Evolutionary conservation across 306 rosid genomes (phyloP), one percentile per base, ranked within the genome.

Genomic region (Cucumis sativus): DNA sequence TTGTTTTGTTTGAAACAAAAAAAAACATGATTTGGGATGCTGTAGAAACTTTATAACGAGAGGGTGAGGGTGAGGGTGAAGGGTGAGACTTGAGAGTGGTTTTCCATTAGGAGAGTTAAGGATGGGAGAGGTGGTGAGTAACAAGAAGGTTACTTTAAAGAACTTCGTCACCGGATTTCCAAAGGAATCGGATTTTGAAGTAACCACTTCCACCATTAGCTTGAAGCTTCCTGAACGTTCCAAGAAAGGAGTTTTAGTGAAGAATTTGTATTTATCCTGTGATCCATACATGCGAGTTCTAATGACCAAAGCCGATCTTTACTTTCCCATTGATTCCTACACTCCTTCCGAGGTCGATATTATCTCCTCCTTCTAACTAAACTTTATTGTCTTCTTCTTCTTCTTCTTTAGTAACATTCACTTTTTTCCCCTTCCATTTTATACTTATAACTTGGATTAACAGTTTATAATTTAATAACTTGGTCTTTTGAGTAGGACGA

Each of bases 161-260:
- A 62, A 87, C 55, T 78, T 35, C 3, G 86, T 84, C 35, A 11
- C 65, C 11, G 86, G 86, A 6, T 78, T 74, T 55, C 83, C 84
- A 1, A 80, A 80, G 55, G 89, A 84, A 70, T 80, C 84, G 0
- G 86, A 84, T 83, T 75, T 82, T 68, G 6, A 3, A 2, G 1
- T 82, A 2, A 76, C n/a, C 7, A 60, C 81, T 15, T 8, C 40
- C 9, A 60, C 78, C 23, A 49, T 51, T 15, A 13, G 9, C 30
- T 69, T 84, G 41, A 74, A 80, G 83, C 83, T 84, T 23, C 86
- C 86, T 4, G 66, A 77, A 74, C 81, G 71, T 13, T 84, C 83
- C 3, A 0, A 2, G 39, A 62, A 37, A 0, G 84, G 83, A 11
- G 41, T 82, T 68, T 52, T 86, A 9, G 76, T 86, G 33, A 84